phyloP scores from a whole-genome alignment of 768 basidiomycete genomes.

The Baorangia bicolor region DNA sequence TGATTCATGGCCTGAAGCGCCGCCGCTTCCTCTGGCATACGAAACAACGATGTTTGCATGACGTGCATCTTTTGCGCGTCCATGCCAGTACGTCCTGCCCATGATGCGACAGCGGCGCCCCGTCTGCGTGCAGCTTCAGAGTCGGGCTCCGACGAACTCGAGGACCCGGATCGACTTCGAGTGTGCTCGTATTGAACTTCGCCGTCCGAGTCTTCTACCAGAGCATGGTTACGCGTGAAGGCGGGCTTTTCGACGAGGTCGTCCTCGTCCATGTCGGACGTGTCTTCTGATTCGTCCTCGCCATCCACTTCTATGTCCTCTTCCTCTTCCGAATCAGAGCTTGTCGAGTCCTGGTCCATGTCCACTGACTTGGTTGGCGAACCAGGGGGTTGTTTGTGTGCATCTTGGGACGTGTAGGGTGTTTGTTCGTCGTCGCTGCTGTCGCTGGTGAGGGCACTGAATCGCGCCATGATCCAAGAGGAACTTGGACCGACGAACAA shows the following conservation, averaged over 20 bases:
- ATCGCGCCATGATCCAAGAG: constrained; percentile 55
- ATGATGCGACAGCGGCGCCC: constrained; percentile 58
- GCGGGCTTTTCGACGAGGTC: constrained; percentile 34
- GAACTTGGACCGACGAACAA: constrained; percentile 19
- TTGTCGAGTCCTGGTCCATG: constrained; percentile 33
- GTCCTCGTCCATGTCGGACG: constrained; percentile 54
- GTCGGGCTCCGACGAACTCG: constrained; percentile 26
- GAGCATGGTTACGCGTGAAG: constrained; percentile 41
- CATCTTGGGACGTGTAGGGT: constrained; percentile 31
- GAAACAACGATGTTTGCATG: constrained; percentile 89
- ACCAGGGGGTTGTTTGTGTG: constrained; percentile 9
- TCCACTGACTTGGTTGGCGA: constrained; percentile 26
- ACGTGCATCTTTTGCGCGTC: constrained; percentile 88
- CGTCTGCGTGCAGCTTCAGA: constrained; percentile 18
- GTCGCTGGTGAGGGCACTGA: constrained; percentile 63
- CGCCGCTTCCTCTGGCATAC: constrained; percentile 70
- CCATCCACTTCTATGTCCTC: constrained; percentile 31
- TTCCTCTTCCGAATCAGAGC: constrained; percentile 30
- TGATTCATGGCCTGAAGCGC: constrained; percentile 56
- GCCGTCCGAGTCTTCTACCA: constrained; percentile 55
- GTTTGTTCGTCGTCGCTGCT: constrained; percentile 51
- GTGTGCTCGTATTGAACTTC: constrained; percentile 47
- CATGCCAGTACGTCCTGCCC: constrained; percentile 73
- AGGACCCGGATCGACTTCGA: constrained; percentile 36
- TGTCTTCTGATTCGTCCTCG: constrained; percentile 38